Conservation (phyloP, 192 early-diverging fungal species). For the Coemansia sp. region DNA sequence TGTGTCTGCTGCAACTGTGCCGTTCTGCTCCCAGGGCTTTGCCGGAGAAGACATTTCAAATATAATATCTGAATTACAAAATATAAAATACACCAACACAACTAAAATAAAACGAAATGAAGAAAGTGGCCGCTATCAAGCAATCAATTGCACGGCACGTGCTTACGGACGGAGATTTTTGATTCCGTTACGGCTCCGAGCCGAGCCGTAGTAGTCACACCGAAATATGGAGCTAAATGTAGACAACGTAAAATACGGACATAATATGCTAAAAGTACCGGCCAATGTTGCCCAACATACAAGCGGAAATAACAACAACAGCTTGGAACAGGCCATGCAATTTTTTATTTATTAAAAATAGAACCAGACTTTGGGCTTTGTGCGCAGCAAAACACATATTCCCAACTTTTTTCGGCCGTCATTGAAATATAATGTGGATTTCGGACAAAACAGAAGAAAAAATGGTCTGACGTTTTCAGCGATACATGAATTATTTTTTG, state of each 20-base stretch:
- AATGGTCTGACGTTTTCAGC: slow-evolving; percentile 7
- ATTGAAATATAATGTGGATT: not conserved
- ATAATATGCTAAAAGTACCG: not conserved
- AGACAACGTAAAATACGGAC: too few species aligned
- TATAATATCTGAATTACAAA: not conserved
- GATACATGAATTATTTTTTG: slow-evolving; percentile 2
- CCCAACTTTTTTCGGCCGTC: not conserved
- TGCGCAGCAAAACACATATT: not conserved
- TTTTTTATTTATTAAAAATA: not conserved
- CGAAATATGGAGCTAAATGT: not conserved
- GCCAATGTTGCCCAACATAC: not conserved
- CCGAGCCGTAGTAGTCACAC: not conserved
- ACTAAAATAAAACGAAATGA: not conserved
- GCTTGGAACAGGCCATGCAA: too few species aligned
- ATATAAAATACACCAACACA: not conserved
- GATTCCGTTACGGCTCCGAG: not conserved
- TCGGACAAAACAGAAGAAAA: not conserved
- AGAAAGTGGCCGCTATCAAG: not conserved
- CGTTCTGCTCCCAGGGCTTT: slow-evolving; percentile 51
- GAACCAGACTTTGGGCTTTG: not conserved
- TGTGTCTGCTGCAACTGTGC: slow-evolving; percentile 1
- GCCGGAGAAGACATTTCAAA: slow-evolving; percentile 42
- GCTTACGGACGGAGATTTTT: slow-evolving; percentile 3
- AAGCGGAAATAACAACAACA: too few species aligned
- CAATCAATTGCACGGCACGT: not conserved